Conservation (phyloP, 1,139 yeast genomes). For the Wickerhamomyces sp. region DNA sequence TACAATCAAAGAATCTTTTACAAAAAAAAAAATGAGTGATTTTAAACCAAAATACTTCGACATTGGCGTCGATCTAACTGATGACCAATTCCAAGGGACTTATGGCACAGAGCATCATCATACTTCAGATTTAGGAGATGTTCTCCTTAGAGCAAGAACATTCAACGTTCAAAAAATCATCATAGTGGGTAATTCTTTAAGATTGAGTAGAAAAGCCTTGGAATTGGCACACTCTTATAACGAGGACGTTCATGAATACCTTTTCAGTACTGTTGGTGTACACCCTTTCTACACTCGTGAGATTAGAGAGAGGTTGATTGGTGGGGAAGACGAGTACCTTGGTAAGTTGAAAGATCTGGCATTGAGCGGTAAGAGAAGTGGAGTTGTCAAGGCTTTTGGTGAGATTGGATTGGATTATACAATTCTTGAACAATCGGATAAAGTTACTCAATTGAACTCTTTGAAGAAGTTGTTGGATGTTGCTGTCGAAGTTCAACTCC, state of each 20-base stretch:
- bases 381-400: slow-evolving; percentile 72
- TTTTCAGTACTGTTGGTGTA: slow-evolving; percentile 83
- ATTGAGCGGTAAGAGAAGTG: slow-evolving; percentile 40
- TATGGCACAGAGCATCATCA: slow-evolving; percentile 75
- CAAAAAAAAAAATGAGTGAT: too few relatives aligned
- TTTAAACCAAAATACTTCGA: slow-evolving; percentile 24
- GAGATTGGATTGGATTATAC: slow-evolving; percentile 95
- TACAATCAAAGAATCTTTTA: too few relatives aligned
- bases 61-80: slow-evolving; percentile 81
- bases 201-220: slow-evolving; percentile 51
- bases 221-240: slow-evolving; percentile 31
- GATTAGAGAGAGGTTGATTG: slow-evolving; percentile 30
- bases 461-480: slow-evolving; percentile 69
- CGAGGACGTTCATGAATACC: slow-evolving; percentile 27
- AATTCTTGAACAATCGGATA: slow-evolving; percentile 69
- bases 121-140: slow-evolving; percentile 56
- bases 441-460: slow-evolving; percentile 58
- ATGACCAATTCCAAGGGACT: slow-evolving; percentile 76
- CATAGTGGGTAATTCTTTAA: slow-evolving; percentile 75
- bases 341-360: slow-evolving; percentile 45
- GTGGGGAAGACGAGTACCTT: slow-evolving; percentile 36
- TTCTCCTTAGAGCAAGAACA: slow-evolving; percentile 60
- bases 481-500: slow-evolving; percentile 49
- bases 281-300: slow-evolving; percentile 87
- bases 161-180: slow-evolving; percentile 66